A percentile compares a stretch with the other conserved stretches of the same genome.
phyloP scores from a whole-genome alignment of 2,329 filamentous ascomycete genomes.

The Fusarium acutatum region DNA sequence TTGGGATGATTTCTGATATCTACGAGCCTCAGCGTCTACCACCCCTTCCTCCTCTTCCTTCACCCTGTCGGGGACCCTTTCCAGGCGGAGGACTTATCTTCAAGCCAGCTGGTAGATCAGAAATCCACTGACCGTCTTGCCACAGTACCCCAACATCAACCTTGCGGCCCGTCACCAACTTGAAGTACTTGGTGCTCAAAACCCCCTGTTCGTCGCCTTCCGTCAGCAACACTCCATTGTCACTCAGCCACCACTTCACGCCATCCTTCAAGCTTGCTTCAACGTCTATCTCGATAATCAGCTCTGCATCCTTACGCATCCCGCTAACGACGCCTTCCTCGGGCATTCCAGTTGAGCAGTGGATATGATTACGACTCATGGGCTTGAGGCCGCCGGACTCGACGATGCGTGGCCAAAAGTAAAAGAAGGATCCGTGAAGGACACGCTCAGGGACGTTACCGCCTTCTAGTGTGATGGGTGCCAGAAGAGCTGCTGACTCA shows the following conservation, averaged over 20 bases:
- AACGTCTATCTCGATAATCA: conserved; percentile 82
- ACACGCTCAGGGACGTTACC: conserved; percentile 71
- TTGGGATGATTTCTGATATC: neutral
- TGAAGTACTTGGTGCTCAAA: conserved; percentile 74
- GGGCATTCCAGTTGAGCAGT: conserved; percentile 82
- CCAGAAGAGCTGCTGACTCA: conserved; percentile 75
- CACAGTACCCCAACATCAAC: conserved; percentile 72
- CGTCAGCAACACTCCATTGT: conserved; percentile 79
- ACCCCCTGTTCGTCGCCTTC: conserved; percentile 67
- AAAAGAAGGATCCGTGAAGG: conserved; percentile 89
- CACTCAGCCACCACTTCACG: conserved; percentile 80
- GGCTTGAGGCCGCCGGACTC: conserved; percentile 78
- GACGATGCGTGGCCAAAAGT: conserved; percentile 79
- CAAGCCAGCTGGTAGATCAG: conserved; percentile 71
- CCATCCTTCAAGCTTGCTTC: conserved; percentile 68
- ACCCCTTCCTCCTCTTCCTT: conserved; percentile 48
- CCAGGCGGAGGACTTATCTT: conserved; percentile 58
- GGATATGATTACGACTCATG: conserved; percentile 89
- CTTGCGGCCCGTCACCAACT: conserved; percentile 71
- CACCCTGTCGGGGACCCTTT: conserved; percentile 56
- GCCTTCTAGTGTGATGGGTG: conserved; percentile 68
- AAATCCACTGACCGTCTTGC: conserved; percentile 72
- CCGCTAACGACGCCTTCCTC: conserved; percentile 73
- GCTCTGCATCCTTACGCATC: conserved; percentile 80
- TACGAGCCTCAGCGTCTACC: conserved; percentile 25